Percentiles rank a stretch among this genome's conserved stretches.
Conservation (phyloP, 2,329 filamentous ascomycete genomes). For the Cercospora sojina region DNA sequence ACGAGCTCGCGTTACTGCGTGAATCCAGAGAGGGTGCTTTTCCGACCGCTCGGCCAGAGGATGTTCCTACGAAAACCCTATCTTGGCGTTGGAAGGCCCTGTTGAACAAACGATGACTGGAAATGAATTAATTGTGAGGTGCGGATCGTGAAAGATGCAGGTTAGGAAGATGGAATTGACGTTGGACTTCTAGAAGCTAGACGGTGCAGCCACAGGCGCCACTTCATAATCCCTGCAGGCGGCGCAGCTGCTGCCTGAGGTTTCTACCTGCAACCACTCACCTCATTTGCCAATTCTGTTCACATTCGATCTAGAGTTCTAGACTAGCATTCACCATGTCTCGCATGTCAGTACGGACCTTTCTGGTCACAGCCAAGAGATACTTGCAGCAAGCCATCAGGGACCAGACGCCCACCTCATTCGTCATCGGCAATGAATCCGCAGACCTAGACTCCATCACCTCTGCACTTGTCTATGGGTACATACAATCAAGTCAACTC, state of each 20-base stretch:
- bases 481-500: conserved; percentile 63
- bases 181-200: conserved; percentile 9
- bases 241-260: background rate
- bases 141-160: background rate
- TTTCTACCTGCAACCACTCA: background rate
- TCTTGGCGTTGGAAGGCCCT: background rate
- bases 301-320: background rate
- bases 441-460: conserved; percentile 81
- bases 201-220: conserved; percentile 1
- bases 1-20: conserved; percentile 7
- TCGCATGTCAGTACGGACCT: conserved; percentile 48
- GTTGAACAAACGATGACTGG: background rate
- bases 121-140: background rate
- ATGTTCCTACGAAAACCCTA: conserved; percentile 7
- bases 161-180: background rate
- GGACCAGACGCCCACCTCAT: conserved; percentile 44
- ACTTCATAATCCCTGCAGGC: conserved; percentile 2
- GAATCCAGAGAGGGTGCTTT: background rate
- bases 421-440: conserved; percentile 57
- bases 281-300: background rate
- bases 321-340: conserved; percentile 34
- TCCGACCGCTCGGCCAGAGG: background rate
- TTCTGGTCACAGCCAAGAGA: conserved; percentile 47
- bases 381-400: conserved; percentile 44
- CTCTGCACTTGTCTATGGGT: conserved; percentile 70